phyloP scores from a whole-genome alignment of 495 filamentous ascomycete genomes.

The Aspergillus campestris region DNA sequence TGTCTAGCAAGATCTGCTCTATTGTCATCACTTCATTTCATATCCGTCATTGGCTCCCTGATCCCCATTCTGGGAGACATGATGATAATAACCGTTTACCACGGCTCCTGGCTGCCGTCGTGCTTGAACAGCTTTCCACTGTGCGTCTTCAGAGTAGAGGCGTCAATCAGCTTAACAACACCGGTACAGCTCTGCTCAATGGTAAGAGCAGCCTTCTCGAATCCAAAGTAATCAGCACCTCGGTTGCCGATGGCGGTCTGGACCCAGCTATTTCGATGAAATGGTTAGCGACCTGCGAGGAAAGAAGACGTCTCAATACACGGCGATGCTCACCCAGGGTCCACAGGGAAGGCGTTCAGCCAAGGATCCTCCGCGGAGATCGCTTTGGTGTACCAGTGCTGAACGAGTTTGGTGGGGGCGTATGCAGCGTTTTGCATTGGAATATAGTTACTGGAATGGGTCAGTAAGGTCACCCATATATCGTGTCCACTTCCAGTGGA shows the following conservation, averaged over 20 bases:
- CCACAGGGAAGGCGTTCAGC: conserved; percentile 25
- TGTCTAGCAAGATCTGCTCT: too few species aligned
- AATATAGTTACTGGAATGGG: conserved; percentile 7
- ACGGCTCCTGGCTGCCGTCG: conserved; percentile 13
- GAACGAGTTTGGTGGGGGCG: conserved; percentile 27
- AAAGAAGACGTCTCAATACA: background rate
- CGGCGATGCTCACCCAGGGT: conserved; percentile 15
- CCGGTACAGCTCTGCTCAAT: conserved; percentile 28
- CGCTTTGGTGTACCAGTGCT: conserved; percentile 28
- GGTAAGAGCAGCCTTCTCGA: conserved; percentile 21
- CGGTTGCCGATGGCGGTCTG: conserved; percentile 40
- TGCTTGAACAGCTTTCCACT: conserved; percentile 25
- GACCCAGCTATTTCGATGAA: conserved; percentile 28
- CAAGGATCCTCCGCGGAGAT: conserved; percentile 31
- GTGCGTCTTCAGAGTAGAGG: conserved; percentile 22
- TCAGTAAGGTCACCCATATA: conserved; percentile 8
- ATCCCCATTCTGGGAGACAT: too few species aligned
- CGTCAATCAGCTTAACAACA: conserved; percentile 28
- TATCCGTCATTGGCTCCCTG: too few species aligned
- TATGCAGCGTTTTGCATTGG: conserved; percentile 28
- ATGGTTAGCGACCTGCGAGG: conserved; percentile 1
- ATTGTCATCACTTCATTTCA: too few species aligned
- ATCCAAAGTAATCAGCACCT: conserved; percentile 25
- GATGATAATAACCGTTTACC: conserved; percentile 3
- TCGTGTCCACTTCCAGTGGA: too few species aligned